Percentiles rank a stretch among this genome's conserved stretches.
phyloP scores from a whole-genome alignment of 2,329 filamentous ascomycete genomes.

The Fusarium agapanthi region DNA sequence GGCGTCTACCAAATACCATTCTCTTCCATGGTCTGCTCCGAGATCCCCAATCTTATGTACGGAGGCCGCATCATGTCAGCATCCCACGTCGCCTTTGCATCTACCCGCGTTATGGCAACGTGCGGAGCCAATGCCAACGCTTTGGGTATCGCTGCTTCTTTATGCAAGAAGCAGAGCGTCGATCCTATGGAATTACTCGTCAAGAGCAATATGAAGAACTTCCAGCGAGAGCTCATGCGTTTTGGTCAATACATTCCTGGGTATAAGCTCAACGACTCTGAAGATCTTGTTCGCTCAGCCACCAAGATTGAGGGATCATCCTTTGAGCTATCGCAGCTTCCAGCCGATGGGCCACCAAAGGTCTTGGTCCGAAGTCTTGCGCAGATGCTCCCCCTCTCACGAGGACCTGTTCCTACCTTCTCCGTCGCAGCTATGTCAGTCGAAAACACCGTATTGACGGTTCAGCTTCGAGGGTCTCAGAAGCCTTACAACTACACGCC shows the following conservation, averaged over 20 bases:
- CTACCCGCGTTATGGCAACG: slow-evolving; percentile 12
- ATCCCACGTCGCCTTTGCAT: slow-evolving; percentile 14
- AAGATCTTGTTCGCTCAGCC: slow-evolving; percentile 6
- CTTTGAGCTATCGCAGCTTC: background rate
- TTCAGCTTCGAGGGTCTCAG: background rate
- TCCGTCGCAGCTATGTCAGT: background rate
- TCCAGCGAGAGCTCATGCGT: slow-evolving; percentile 10
- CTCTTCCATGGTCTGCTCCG: slow-evolving; percentile 1
- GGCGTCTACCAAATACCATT: slow-evolving; percentile 17
- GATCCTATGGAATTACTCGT: background rate
- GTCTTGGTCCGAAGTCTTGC: slow-evolving; percentile 14
- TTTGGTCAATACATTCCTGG: slow-evolving; percentile 16
- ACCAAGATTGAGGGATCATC: background rate
- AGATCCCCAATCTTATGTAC: slow-evolving; percentile 17
- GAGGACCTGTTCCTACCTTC: background rate
- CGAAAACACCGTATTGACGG: background rate
- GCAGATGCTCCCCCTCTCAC: background rate
- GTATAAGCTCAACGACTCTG: slow-evolving; percentile 1
- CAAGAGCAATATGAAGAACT: background rate
- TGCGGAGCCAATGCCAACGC: slow-evolving; percentile 18
- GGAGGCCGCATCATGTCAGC: slow-evolving; percentile 19
- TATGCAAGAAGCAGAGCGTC: background rate
- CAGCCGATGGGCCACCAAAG: background rate
- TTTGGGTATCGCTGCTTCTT: slow-evolving; percentile 1
- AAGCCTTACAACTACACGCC: slow-evolving; percentile 16